Evolutionary conservation across 116 monocot species (phyloP), one percentile per base, ranked within the genome.

Genomic region (Cymodocea nodosa): DNA sequence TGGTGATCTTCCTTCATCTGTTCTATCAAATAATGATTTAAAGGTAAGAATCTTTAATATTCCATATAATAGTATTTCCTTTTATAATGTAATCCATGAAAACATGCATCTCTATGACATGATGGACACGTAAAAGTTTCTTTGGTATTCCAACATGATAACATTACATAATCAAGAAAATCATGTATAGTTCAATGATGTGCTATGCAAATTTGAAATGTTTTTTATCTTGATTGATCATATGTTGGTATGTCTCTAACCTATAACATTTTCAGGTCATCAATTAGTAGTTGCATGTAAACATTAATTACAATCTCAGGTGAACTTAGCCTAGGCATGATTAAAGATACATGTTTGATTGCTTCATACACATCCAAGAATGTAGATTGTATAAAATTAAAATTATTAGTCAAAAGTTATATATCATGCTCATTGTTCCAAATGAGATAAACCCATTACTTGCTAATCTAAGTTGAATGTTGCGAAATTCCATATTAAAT

Each of bases 111-210:
- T 3, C 10, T 13, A 24, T 61, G 23, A 7, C 60, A 70, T 50
- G 44, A 36, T 19, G 50, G 50, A 61, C 70, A 70, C 9, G 60
- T 24, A 15, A 51, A 23, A 2, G 50, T 10, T 8, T 62, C 71
- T 36, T 54, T 71, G n/a, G 63, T 63, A 10, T 22, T 70, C 20
- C 50, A 60, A 12, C 70, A 50, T 34, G 70, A 70, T 9, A 62
- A 22, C 5, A 22, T 56, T 36, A 20, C 44, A 66, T 57, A 65
- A 6, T 39, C 56, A 1, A 49, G 30, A 58, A 73, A 48, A 36
- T 73, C 73, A 57, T 66, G 56, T 2, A 57, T 73, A 16, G 63
- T 73, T 56, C 37, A 72, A n/a, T 64, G 40, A 6, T 65, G 6
- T 9, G 49, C 22, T 10, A 3, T 58, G 48, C 53, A 6, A 30